Evolutionary conservation across 2,329 filamentous ascomycete species (phyloP), one percentile per base, ranked within the genome.

Genomic region (Saccharata proteae): DNA sequence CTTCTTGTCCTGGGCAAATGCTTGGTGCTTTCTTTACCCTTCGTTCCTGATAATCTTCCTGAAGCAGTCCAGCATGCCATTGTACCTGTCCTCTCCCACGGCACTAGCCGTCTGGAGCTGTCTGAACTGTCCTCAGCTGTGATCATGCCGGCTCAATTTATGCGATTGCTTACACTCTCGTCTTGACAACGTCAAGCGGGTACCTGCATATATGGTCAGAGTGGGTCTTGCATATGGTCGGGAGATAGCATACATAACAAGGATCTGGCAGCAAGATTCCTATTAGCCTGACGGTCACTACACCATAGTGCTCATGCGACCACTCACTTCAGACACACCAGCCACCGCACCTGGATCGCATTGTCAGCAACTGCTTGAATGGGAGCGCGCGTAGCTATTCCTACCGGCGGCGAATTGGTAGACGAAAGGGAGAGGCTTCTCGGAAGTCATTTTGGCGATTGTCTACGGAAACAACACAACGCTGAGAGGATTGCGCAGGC

Each of bases 31-130:
- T 9, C 8, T 67, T 43, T 73, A 92, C 84, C 90, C 90, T 67
- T 98, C 90, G 57, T 92, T 79, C 61, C 74, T 80, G 58, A 98
- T 74, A 51, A 98, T 98, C 74, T 98, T 98, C 53, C 74, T 71
- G 69, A 98, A 93, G 69, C 88, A 96, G 62, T 98, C 90, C 37
- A 94, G 54, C 85, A 96, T 98, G 69, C 90, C 84, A 65, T 74
- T 93, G 71, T 98, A 96, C 46, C 71, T 67, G 49, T 96, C 90
- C 43, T 77, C 77, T 37, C 84, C 83, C 14, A 67, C 64, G 25
- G 67, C 73, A 43, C 66, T 70, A 49, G 78, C 79, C 32, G 80
- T 80, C 64, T 94, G 86, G 35, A 94, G 69, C 62, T 94, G 86
- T 57, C 82, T 93, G 49, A 39, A 38, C 41, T 40, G 42, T 39